phyloP scores from a whole-genome alignment of 1,139 yeast genomes.

The Debaryomyces nepalensis region DNA sequence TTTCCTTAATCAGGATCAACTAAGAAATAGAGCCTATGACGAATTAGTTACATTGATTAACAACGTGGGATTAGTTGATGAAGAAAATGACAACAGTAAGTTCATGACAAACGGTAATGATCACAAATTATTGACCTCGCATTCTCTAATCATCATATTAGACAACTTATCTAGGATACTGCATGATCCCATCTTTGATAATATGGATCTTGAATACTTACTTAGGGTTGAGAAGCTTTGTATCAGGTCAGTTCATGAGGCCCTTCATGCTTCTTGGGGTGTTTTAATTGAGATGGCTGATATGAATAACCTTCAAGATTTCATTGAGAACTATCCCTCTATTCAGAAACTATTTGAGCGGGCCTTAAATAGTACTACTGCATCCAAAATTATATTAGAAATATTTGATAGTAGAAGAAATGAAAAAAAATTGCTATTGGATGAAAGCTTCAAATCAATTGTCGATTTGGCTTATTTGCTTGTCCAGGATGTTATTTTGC shows the following conservation, averaged over 20 bases:
- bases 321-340: slow-evolving; percentile 1
- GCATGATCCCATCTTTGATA: slow-evolving; percentile 16
- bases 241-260: slow-evolving; percentile 23
- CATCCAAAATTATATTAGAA: slow-evolving; percentile 45
- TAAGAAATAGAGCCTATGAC: slow-evolving; percentile 6
- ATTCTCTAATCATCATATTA: slow-evolving; percentile 21
- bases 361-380: slow-evolving; percentile 32
- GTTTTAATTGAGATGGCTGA: slow-evolving; percentile 13
- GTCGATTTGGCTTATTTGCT: slow-evolving; percentile 42
- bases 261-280: slow-evolving; percentile 18
- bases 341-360: slow-evolving; percentile 9
- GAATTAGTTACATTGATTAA: slow-evolving; percentile 15
- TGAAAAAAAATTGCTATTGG: slow-evolving; percentile 51
- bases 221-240: slow-evolving; percentile 28
- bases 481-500: slow-evolving; percentile 40
- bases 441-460: slow-evolving; percentile 45
- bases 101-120: neutral
- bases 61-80: slow-evolving; percentile 19
- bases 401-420: slow-evolving; percentile 43
- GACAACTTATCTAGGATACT: slow-evolving; percentile 22
- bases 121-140: slow-evolving; percentile 5
- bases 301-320: slow-evolving; percentile 7
- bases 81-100: slow-evolving; percentile 10
- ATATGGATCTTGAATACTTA: slow-evolving; percentile 23
- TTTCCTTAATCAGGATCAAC: slow-evolving; percentile 6